A percentile compares a stretch with the other conserved stretches of the same genome.
Evolutionary conservation across 2,329 filamentous ascomycete species (phyloP).

Genomic region (Verticillium albo-atrum): DNA sequence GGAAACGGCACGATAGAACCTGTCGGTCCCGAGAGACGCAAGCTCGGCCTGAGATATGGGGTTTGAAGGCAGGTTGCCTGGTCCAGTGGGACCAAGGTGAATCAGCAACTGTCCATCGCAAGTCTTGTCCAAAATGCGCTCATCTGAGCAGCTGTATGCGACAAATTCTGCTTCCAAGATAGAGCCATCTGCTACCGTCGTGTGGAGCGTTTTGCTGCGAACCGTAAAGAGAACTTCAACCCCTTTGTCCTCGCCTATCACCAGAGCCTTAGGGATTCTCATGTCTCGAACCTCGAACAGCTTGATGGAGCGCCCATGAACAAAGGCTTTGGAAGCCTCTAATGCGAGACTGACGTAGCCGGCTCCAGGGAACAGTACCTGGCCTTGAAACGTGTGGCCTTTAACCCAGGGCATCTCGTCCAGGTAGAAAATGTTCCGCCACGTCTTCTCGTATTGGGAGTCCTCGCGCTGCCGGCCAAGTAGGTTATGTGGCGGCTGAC

Average conservation of each 20-base stretch:
- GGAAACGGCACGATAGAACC: background rate
- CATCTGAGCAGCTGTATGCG: background rate
- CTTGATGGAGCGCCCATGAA: background rate
- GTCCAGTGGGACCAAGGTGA: background rate
- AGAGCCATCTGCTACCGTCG: background rate
- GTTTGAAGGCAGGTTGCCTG: background rate
- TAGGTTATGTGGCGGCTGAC: slow-evolving; percentile 30
- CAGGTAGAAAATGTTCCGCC: slow-evolving; percentile 16
- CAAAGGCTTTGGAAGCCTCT: background rate
- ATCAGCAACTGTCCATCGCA: background rate
- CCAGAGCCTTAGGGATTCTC: background rate
- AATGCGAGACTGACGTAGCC: slow-evolving; percentile 26
- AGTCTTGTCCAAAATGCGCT: background rate
- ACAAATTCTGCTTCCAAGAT: background rate
- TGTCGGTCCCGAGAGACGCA: background rate
- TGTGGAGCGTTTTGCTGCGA: background rate
- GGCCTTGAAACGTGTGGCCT: slow-evolving; percentile 28
- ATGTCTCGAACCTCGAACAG: background rate
- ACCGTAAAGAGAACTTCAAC: background rate
- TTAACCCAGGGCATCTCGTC: slow-evolving; percentile 27
- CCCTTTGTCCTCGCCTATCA: background rate
- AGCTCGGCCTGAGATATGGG: background rate
- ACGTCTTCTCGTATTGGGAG: slow-evolving; percentile 6
- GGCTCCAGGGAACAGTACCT: slow-evolving; percentile 39
- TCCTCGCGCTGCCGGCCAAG: slow-evolving; percentile 5